phyloP scores from a whole-genome alignment of 2,329 filamentous ascomycete species.

The Diplodia corticola region DNA sequence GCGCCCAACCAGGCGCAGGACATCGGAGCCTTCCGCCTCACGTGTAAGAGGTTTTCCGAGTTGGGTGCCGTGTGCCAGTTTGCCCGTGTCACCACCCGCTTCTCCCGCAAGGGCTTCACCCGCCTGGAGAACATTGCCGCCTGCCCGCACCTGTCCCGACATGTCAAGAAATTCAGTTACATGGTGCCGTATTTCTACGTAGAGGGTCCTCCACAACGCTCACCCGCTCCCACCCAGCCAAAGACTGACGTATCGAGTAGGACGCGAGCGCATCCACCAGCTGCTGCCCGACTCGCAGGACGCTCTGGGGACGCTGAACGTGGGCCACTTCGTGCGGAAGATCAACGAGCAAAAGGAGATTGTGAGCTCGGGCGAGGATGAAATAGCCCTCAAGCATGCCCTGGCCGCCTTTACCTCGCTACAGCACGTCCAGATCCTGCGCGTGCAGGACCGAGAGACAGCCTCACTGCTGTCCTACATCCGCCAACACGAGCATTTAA shows the following conservation, averaged over 20 bases:
- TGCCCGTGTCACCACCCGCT: slow-evolving; percentile 53
- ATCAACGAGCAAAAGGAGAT: slow-evolving; percentile 54
- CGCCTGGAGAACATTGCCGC: slow-evolving; percentile 52
- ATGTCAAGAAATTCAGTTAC: slow-evolving; percentile 62
- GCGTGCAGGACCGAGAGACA: slow-evolving; percentile 61
- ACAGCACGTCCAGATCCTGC: slow-evolving; percentile 65
- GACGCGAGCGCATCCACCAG: slow-evolving; percentile 43
- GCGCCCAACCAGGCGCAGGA: slow-evolving; percentile 46
- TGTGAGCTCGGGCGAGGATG: slow-evolving; percentile 53
- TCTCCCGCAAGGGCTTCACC: slow-evolving; percentile 51
- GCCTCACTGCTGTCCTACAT: slow-evolving; percentile 55
- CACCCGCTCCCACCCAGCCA: slow-evolving; percentile 31
- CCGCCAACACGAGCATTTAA: slow-evolving; percentile 48
- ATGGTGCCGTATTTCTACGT: slow-evolving; percentile 61
- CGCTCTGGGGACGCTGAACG: slow-evolving; percentile 40
- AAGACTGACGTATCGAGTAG: slow-evolving; percentile 29
- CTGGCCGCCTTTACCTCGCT: slow-evolving; percentile 60
- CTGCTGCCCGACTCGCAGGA: slow-evolving; percentile 40
- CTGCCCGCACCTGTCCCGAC: slow-evolving; percentile 51
- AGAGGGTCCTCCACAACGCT: slow-evolving; percentile 45
- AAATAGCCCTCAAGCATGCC: slow-evolving; percentile 54
- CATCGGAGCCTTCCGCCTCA: slow-evolving; percentile 50
- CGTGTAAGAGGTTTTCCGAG: slow-evolving; percentile 52
- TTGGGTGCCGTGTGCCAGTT: slow-evolving; percentile 55
- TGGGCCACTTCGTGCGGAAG: slow-evolving; percentile 47